Evolutionary conservation across 352 stramenopile genomes (phyloP).

Genomic region (Aphanomyces cochlioides): DNA sequence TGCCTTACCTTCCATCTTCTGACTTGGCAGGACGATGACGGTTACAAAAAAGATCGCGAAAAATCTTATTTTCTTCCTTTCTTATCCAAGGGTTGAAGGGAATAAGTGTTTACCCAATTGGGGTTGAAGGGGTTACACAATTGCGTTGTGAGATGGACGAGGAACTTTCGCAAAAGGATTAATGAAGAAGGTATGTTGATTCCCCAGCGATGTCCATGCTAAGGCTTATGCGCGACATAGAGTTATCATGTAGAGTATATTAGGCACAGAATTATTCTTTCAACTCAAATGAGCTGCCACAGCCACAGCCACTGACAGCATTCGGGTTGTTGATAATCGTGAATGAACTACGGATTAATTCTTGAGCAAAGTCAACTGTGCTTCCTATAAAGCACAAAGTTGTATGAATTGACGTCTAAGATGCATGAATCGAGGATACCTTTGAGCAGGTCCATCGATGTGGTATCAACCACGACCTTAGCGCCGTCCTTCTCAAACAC

Average conservation of each 20-base stretch:
- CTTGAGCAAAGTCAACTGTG: conserved; percentile 95
- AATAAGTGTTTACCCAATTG: no score
- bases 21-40: not conserved
- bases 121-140: no score
- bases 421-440: conserved; percentile 32
- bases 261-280: conserved; percentile 67
- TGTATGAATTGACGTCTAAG: not conserved
- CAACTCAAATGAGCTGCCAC: conserved; percentile 96
- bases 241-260: no score
- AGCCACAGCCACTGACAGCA: conserved; percentile 95
- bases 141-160: no score
- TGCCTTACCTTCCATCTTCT: conserved; percentile 21
- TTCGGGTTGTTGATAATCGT: conserved; percentile 96
- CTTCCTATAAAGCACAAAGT: conserved; percentile 45
- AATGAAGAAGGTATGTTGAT: not conserved
- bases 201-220: not conserved
- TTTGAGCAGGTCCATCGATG: conserved; percentile 91
- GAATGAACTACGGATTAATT: conserved; percentile 97
- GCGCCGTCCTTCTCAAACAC: conserved; percentile 87
- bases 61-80: no score
- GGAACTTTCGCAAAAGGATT: not conserved
- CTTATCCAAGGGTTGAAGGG: no score
- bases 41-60: no score
- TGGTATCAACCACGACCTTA: conserved; percentile 88
- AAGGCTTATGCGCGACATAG: not conserved